Evolutionary conservation across 768 basidiomycete genomes (phyloP), one percentile per base, ranked within the genome.

Genomic region (Mycena rosella): DNA sequence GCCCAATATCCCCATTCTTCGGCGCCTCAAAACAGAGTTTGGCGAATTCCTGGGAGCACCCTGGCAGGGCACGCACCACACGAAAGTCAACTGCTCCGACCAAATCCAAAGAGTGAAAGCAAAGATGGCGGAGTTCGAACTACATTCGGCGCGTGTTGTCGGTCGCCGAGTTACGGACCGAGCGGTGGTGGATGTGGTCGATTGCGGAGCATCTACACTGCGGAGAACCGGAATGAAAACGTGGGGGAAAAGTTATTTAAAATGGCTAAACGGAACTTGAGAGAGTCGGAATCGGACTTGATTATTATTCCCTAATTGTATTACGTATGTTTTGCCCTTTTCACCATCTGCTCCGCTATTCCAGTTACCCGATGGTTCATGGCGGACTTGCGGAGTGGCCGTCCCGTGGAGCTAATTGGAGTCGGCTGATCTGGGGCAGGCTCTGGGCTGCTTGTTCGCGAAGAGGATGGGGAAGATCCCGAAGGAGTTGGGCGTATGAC

Each of bases 41-140:
- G 62, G 62, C 8, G 24, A 56, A 27, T 63, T 63, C 34, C 27
- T 63, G 7, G 62, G 62, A 5, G 61, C 61, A 1, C 61, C 61
- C 2, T 54, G 61, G 61, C 61, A 63, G n/a, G 61, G 61, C 1
- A 63, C 45, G 0, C 42, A 27, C 45, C 62, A 63, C 32, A 63
- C 62, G 11, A 63, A 63, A 10, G 54, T 30, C 10, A 34, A 56
- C 62, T n/a, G 18, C 11, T 56, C 53, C 3, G 45, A 2, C 5
- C 34, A 26, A 6, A 49, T 63, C 17, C 18, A 5, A 8, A 63
- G 56, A 14, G 54, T 63, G 1, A 55, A 56, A 32, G 34, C 26
- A 0, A 63, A 63, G 15, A 56, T 63, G 62, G 2, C 14, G 1
- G 62, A 63, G 34, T 49, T 29, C 34, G 0, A 56, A 18, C 27